phyloP scores from a whole-genome alignment of 2,329 filamentous ascomycete genomes.

The Alternaria atra region DNA sequence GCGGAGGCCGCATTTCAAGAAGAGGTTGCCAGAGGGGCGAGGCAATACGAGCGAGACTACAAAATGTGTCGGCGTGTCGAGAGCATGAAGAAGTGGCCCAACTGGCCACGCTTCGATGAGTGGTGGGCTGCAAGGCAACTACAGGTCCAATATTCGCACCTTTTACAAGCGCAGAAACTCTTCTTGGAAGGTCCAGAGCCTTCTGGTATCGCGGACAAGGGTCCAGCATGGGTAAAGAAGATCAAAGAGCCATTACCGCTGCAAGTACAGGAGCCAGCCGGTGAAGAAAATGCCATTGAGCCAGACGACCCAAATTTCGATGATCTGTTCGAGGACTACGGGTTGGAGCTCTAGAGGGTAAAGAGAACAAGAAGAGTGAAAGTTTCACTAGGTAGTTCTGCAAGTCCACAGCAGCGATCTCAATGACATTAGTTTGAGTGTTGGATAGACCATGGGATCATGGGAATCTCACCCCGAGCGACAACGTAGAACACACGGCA shows the following conservation, averaged over 20 bases:
- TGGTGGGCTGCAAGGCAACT: not conserved
- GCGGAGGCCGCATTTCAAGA: not conserved
- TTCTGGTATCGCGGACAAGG: not conserved
- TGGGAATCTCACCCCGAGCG: too few species aligned
- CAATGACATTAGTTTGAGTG: too few species aligned
- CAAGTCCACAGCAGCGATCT: not conserved
- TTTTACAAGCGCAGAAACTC: not conserved
- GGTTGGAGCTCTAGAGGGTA: fast-evolving
- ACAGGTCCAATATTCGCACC: not conserved
- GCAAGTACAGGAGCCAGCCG: not conserved
- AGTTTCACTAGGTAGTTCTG: too few species aligned
- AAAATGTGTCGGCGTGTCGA: not conserved
- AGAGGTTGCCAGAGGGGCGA: fast-evolving
- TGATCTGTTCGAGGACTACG: not conserved
- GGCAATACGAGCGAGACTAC: not conserved
- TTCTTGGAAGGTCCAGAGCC: not conserved
- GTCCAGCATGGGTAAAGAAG: not conserved
- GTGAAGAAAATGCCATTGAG: not conserved
- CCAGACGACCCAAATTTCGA: not conserved
- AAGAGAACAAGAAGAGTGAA: not conserved
- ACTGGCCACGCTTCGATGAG: not conserved
- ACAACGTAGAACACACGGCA: too few species aligned
- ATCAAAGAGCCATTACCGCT: fast-evolving
- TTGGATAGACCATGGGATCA: too few species aligned
- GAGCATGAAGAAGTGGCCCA: not conserved